A percentile compares a stretch with the other conserved stretches of the same genome.
phyloP scores from a whole-genome alignment of 345 rosid species.

The Capsella bursapastoris region DNA sequence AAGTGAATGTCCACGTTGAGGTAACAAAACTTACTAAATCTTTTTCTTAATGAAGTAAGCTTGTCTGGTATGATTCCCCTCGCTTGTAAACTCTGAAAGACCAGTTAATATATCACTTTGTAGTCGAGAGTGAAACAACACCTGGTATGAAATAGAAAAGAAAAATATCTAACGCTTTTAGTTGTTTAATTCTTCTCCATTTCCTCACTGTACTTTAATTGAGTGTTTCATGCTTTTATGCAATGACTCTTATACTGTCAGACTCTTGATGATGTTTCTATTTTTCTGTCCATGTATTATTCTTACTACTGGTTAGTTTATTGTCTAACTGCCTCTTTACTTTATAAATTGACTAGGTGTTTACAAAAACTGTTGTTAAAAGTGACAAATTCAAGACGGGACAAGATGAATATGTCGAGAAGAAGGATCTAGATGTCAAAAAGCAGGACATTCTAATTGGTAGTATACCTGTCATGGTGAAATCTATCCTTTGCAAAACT shows the following conservation, averaged over 20 bases:
- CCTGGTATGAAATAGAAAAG: not conserved
- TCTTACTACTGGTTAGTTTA: slow-evolving; percentile 1
- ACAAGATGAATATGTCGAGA: slow-evolving; percentile 54
- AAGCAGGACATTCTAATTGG: slow-evolving; percentile 65
- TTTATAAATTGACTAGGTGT: slow-evolving; percentile 56
- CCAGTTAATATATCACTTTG: not conserved
- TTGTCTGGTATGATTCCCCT: not conserved
- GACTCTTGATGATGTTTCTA: slow-evolving; percentile 14
- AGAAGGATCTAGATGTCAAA: slow-evolving; percentile 46
- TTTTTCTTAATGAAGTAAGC: slow-evolving; percentile 5
- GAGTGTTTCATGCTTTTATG: not conserved
- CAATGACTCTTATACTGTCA: slow-evolving; percentile 3
- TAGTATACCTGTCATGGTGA: slow-evolving; percentile 90
- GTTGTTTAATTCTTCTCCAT: not conserved
- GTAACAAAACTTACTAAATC: slow-evolving; percentile 42
- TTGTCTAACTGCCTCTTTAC: slow-evolving; percentile 23
- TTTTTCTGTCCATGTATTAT: slow-evolving; percentile 30
- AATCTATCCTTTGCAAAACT: slow-evolving; percentile 80
- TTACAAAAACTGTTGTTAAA: slow-evolving; percentile 48
- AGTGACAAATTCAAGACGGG: slow-evolving; percentile 92
- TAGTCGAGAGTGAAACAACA: not conserved
- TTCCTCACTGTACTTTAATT: slow-evolving; percentile 11
- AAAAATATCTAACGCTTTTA: not conserved
- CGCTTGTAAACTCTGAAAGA: slow-evolving; percentile 18
- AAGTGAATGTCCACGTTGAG: slow-evolving; percentile 68